A percentile compares a stretch with the other conserved stretches of the same genome.
Evolutionary conservation across 169 alveolate species (phyloP).

Genomic region (Eimeria sp.): DNA sequence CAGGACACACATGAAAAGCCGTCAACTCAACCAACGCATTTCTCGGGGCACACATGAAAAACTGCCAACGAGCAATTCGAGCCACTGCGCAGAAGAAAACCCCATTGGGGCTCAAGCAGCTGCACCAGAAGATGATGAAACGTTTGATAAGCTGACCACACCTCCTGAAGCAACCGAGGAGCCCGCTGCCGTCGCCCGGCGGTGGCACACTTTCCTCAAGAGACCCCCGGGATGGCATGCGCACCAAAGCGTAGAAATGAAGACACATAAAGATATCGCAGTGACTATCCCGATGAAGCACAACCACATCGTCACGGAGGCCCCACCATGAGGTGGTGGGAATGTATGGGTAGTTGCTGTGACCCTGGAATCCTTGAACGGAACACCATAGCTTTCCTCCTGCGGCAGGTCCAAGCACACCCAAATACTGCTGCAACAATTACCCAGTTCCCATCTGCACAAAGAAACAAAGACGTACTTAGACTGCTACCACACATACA

Average conservation of each 20-base stretch:
- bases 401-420: constrained; percentile 32
- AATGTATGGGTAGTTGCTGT: background rate
- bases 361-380: background rate
- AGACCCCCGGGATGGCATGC: constrained; percentile 22
- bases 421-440: background rate
- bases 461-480: background rate
- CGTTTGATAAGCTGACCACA: constrained; percentile 26
- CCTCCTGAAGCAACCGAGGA: constrained; percentile 36
- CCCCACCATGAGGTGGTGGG: constrained; percentile 3
- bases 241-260: constrained; percentile 68
- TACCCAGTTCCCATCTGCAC: background rate
- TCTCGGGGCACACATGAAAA: background rate
- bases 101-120: constrained; percentile 10
- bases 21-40: background rate
- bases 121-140: constrained; percentile 3
- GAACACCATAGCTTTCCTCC: constrained; percentile 23
- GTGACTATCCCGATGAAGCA: constrained; percentile 49
- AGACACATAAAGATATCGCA: constrained; percentile 20
- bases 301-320: constrained; percentile 68
- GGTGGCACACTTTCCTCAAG: constrained; percentile 65
- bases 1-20: background rate
- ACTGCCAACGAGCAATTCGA: background rate
- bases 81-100: background rate
- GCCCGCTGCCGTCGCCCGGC: constrained; percentile 32
- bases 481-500: background rate